Conservation (phyloP, 2,329 filamentous ascomycete genomes). For the Phaeosphaeriaceae sp. region DNA sequence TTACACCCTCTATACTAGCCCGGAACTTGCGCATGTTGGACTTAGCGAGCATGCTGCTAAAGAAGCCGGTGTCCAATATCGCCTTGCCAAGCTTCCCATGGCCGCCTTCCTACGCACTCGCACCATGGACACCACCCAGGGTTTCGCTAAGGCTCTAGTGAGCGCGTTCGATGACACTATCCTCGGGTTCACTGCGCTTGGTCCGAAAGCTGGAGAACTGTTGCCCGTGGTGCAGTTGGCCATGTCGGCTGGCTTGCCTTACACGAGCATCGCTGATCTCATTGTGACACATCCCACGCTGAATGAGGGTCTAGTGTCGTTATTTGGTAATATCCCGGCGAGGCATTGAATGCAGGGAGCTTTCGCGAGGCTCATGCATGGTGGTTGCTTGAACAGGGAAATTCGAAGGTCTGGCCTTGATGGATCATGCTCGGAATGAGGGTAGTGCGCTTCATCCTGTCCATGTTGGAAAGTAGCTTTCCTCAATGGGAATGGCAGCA, state of each 20-base stretch:
- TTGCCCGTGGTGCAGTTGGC: conserved; percentile 21
- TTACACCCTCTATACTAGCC: conserved; percentile 17
- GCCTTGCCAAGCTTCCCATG: conserved; percentile 17
- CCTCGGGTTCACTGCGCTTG: conserved; percentile 21
- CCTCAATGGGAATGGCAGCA: conserved; percentile 25
- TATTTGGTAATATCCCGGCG: conserved; percentile 10
- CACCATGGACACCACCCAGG: conserved; percentile 17
- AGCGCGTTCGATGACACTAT: conserved; percentile 3
- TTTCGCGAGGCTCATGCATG: too few relatives aligned
- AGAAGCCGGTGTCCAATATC: conserved; percentile 11
- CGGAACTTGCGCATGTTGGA: conserved; percentile 18
- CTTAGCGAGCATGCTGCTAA: conserved; percentile 10
- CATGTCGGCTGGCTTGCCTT: conserved; percentile 15
- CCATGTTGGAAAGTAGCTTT: conserved; percentile 30
- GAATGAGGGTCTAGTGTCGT: conserved; percentile 13
- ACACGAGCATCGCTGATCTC: conserved; percentile 12
- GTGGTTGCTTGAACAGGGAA: too few relatives aligned
- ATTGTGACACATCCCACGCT: conserved; percentile 21
- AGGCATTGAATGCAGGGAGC: background rate
- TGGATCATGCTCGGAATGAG: background rate
- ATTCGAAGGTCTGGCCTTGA: too few relatives aligned
- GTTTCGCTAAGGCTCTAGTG: conserved; percentile 16
- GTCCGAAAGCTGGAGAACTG: conserved; percentile 16
- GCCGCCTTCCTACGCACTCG: conserved; percentile 12
- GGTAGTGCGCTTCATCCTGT: conserved; percentile 9